Percentiles rank a stretch among this genome's conserved stretches.
phyloP scores from a whole-genome alignment of 2,329 filamentous ascomycete genomes.

The Fusarium lyarnte region DNA sequence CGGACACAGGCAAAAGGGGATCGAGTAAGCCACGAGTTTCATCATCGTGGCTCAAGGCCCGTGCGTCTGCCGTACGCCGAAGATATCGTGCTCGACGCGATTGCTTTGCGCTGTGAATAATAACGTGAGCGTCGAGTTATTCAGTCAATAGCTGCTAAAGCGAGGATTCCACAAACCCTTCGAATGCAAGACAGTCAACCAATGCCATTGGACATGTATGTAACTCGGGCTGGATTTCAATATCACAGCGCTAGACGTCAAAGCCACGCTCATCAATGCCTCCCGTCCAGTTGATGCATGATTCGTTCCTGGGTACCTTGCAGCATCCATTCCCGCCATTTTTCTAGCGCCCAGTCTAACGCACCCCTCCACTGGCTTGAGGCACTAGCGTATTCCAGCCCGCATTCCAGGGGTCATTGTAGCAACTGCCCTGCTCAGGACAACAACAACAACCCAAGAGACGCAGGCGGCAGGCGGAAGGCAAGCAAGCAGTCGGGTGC shows the following conservation, averaged over 20 bases:
- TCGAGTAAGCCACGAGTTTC: conserved; percentile 21
- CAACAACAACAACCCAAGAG: not conserved
- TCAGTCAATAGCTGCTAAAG: not conserved
- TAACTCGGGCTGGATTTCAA: conserved; percentile 8
- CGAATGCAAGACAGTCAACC: not conserved
- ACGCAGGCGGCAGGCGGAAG: not conserved
- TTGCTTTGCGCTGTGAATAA: not conserved
- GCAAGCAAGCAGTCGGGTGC: not conserved
- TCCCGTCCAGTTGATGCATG: conserved; percentile 13
- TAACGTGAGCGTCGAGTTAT: not conserved
- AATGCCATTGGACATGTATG: not conserved
- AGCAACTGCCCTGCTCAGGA: not conserved
- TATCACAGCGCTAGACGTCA: conserved; percentile 10
- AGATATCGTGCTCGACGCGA: not conserved
- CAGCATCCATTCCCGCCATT: conserved; percentile 21
- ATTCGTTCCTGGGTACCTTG: conserved; percentile 37
- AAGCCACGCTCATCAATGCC: conserved; percentile 1
- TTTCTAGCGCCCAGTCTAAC: conserved; percentile 24
- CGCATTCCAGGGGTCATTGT: conserved; percentile 27
- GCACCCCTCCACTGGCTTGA: conserved; percentile 24
- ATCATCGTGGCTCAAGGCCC: conserved; percentile 11
- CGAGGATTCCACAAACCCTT: not conserved
- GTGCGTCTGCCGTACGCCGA: conserved; percentile 24
- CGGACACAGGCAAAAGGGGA: conserved; percentile 9
- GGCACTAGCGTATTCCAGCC: conserved; percentile 17